A percentile compares a stretch with the other conserved stretches of the same genome.
Evolutionary conservation across 768 basidiomycete species (phyloP).

Genomic region (Rhizopogon vinicolor): DNA sequence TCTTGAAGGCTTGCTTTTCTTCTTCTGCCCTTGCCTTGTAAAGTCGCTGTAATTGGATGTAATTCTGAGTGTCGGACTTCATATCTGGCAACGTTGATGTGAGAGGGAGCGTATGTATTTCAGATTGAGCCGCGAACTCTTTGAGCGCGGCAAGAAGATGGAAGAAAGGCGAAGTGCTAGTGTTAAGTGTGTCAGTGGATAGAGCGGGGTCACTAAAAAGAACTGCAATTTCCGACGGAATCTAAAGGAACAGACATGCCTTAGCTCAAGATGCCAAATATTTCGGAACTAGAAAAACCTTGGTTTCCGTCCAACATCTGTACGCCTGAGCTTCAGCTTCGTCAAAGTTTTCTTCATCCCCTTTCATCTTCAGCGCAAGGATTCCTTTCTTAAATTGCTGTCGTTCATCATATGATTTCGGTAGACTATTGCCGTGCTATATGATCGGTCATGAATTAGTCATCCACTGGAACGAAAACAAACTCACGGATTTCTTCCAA

Average conservation of each 20-base stretch:
- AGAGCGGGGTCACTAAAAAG: conserved; percentile 64
- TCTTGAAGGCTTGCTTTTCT: conserved; percentile 57
- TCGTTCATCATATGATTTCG: conserved; percentile 55
- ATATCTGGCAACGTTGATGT: conserved; percentile 90
- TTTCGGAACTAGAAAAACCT: conserved; percentile 19
- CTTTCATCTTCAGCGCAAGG: conserved; percentile 58
- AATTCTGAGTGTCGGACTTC: conserved; percentile 83
- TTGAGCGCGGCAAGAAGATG: conserved; percentile 72
- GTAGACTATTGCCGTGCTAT: conserved; percentile 64
- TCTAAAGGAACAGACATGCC: conserved; percentile 22
- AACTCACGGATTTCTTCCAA: conserved; percentile 72
- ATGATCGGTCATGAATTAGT: neutral
- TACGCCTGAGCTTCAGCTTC: conserved; percentile 90
- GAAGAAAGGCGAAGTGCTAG: conserved; percentile 66
- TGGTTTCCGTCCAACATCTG: conserved; percentile 63
- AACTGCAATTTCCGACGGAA: conserved; percentile 62
- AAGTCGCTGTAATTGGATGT: conserved; percentile 80
- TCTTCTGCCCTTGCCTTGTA: conserved; percentile 76
- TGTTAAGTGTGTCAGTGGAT: conserved; percentile 31
- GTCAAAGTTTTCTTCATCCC: conserved; percentile 96
- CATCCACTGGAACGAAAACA: neutral
- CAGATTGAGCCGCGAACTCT: conserved; percentile 51
- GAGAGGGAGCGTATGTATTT: conserved; percentile 70
- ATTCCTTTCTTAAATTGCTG: conserved; percentile 72
- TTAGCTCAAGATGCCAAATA: conserved; percentile 1